Evolutionary conservation across 495 filamentous ascomycete genomes (phyloP).

Genomic region (Friedmanniomyces endolithicus): DNA sequence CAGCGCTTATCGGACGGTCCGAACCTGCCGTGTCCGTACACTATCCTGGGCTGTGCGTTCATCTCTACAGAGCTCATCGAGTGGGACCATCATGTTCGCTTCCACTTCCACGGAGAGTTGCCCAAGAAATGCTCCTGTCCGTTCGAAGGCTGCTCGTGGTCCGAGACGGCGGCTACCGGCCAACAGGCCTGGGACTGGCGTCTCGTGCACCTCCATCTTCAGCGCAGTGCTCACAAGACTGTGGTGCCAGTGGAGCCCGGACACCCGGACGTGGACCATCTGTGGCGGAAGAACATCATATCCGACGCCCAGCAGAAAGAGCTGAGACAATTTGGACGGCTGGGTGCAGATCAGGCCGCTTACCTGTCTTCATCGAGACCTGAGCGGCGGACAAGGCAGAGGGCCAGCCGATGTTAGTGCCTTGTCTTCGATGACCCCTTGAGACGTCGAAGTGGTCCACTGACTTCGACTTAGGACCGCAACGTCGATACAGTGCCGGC

Average conservation of each 20-base stretch:
- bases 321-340: conserved; percentile 4
- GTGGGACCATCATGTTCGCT: conserved; percentile 2
- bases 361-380: background rate
- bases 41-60: conserved; percentile 1
- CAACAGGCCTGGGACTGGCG: conserved; percentile 3
- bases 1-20: background rate
- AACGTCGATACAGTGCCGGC: background rate
- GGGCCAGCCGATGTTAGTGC: background rate
- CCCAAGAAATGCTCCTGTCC: conserved; percentile 1
- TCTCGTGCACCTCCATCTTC: background rate
- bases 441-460: background rate
- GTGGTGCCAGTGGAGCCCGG: background rate
- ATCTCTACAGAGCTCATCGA: background rate
- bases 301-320: conserved; percentile 4
- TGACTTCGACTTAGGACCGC: background rate
- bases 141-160: conserved; percentile 6
- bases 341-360: background rate
- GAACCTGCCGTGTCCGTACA: background rate
- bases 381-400: background rate
- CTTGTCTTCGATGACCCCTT: no score
- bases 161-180: background rate
- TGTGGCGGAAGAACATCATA: conserved; percentile 3
- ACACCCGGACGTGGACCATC: background rate
- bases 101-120: conserved; percentile 6
- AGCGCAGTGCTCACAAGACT: background rate